Evolutionary conservation across 2,329 filamentous ascomycete species (phyloP), one percentile per base, ranked within the genome.

Genomic region (Colletotrichum coccodes): DNA sequence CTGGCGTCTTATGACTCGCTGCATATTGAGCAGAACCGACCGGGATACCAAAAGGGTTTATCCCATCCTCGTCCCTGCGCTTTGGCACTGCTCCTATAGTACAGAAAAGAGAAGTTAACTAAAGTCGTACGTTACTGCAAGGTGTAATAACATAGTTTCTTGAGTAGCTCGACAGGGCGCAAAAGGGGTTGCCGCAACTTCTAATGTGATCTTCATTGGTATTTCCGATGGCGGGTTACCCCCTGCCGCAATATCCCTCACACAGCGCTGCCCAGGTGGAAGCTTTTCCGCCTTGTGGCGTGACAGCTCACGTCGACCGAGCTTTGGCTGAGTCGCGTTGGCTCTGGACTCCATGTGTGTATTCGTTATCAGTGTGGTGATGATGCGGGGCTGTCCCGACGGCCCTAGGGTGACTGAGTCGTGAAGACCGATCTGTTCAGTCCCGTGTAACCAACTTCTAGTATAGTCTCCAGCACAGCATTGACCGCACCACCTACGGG

Each of bases 1-100:
- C 36, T 44, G 21, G 53, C 4, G 11, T 8, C 32, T 28, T 64
- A 60, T 60, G 61, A 64, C 54, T 52, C 61, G 54, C 54, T 53
- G 54, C 61, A 50, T 36, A 64, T 60, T 18, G 18, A 32, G 14
- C 34, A n/a, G 12, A 32, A 49, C 30, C n/a, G 8, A 42, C 60
- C 23, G 26, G 60, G 60, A 58, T 57, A 30, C 26, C 26, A 50
- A 21, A 16, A 26, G 23, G 11, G 21, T 21, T 36, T 12, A 23
- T 9, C n/a, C 42, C 9, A 9, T 23, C n/a, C 12, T 21, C 50
- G 14, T 16, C n/a, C n/a, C 50, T 21, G 18, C n/a, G 16, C 47
- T 32, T 3, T 26, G 28, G 23, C 28, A 50, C 26, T 18, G 16
- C 16, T 50, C 47, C 28, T 18, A 14, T 50, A 7, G 30, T 12